Percentiles rank a stretch among this genome's conserved stretches.
Conservation (phyloP, 2,329 filamentous ascomycete species). For the Amylocarpus encephaloides region DNA sequence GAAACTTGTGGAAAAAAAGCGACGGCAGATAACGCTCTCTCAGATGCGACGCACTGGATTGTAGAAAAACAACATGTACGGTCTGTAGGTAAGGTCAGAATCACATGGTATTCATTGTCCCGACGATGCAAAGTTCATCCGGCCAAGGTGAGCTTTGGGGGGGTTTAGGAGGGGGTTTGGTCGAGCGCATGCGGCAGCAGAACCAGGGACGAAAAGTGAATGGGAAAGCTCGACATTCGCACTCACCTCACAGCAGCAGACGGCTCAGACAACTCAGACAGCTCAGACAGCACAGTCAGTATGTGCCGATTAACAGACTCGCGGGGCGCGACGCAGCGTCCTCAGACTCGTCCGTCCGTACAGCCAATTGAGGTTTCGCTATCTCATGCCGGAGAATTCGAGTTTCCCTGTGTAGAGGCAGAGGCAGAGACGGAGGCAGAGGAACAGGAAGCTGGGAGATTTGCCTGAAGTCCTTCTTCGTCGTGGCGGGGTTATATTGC, state of each 20-base stretch:
- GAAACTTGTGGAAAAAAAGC: neutral
- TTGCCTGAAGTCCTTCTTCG: neutral
- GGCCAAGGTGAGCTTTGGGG: too few species aligned
- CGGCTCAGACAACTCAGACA: neutral
- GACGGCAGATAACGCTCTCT: too few species aligned
- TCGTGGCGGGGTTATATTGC: slow-evolving; percentile 2
- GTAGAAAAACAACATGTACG: too few species aligned
- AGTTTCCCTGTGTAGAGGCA: neutral
- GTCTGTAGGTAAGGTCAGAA: neutral
- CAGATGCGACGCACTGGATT: too few species aligned
- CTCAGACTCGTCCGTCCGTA: neutral
- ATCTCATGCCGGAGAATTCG: neutral
- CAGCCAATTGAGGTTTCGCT: neutral
- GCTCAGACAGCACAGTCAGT: too few species aligned
- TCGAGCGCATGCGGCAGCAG: too few species aligned
- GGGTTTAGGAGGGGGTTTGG: too few species aligned
- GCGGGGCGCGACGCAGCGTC: neutral
- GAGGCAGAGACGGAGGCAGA: neutral
- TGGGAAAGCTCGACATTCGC: neutral
- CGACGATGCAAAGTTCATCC: neutral
- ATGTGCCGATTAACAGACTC: too few species aligned
- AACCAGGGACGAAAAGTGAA: neutral
- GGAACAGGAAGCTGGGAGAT: neutral
- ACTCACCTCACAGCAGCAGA: neutral
- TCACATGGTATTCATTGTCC: neutral